Conservation (phyloP, 129 eudicot species). For the Chrysanthemum makinoi region DNA sequence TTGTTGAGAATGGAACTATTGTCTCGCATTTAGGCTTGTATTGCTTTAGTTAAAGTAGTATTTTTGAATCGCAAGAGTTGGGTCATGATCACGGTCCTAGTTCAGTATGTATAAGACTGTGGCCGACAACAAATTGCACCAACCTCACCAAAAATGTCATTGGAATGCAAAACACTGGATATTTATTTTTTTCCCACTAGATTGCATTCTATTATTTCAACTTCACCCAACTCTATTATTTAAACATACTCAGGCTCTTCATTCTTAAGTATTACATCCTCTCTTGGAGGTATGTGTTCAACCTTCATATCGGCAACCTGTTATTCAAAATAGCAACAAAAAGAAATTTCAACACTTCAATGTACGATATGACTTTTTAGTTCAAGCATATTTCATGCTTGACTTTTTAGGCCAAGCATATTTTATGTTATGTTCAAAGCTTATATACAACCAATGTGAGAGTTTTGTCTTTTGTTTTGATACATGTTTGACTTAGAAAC, state of each 20-base stretch:
- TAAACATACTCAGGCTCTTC: constrained; percentile 84
- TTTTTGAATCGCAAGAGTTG: constrained; percentile 76
- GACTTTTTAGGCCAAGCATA: too few relatives aligned
- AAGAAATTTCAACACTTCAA: background rate
- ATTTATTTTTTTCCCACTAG: constrained; percentile 58
- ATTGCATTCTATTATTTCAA: constrained; percentile 59
- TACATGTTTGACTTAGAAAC: too few relatives aligned
- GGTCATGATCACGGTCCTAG: constrained; percentile 76
- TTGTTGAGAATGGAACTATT: constrained; percentile 70
- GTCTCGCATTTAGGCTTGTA: constrained; percentile 63
- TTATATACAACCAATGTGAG: too few relatives aligned
- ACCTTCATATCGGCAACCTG: constrained; percentile 84
- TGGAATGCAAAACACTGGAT: constrained; percentile 40
- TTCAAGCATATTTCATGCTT: too few relatives aligned
- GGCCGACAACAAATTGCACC: constrained; percentile 82
- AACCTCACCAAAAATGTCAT: constrained; percentile 91
- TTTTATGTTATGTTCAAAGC: too few relatives aligned
- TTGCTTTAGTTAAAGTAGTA: constrained; percentile 60
- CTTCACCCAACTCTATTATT: constrained; percentile 82
- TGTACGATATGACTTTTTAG: too few relatives aligned
- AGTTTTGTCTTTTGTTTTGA: too few relatives aligned
- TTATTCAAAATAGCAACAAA: background rate
- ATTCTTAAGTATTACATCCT: constrained; percentile 79
- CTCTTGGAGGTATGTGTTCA: constrained; percentile 84
- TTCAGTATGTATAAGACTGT: constrained; percentile 65